Evolutionary conservation across 345 rosid species (phyloP), one percentile per base, ranked within the genome.

Genomic region (Eucalyptus coolabah): DNA sequence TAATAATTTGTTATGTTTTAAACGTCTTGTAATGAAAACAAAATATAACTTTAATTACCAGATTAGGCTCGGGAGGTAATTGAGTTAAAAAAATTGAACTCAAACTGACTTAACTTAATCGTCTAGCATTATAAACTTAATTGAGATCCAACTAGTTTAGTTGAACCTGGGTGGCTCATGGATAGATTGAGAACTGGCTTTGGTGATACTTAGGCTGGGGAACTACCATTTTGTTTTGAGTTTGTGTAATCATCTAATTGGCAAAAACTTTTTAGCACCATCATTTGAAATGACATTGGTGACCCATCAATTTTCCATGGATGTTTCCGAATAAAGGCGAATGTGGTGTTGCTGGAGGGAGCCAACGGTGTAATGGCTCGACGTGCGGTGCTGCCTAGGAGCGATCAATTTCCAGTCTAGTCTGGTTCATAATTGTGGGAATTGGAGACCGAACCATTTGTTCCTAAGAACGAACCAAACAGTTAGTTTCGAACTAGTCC

Each of bases 331-430:
- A 82, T 92, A 44, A 90, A 98, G 99, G 99, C 92, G 54, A 97
- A 93, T 91, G 95, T 95, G 12, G 99, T 98, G 59, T 88, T 95
- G 60, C 92, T 83, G 69, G 95, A 94, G 91, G 99, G 99, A 92
- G 99, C 99, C 86, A 98, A 98, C 80, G 96, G 96, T 37, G 98
- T 96, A 88, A 98, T 97, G 99, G 92, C 95, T 91, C 99, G 99
- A 24, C 99, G 98, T 90, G 97, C 99, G 3, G 53, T 50, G 53
- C 53, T 16, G 53, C 1, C 53, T 50, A 50, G 53, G 53, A 16
- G 53, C 6, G 18, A 50, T 50, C 18, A 15, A 50, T 50, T 50
- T 50, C 53, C 2, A 19, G 0, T 50, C 8, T 16, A 16, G 53
- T 2, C 8, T 0, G 0, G 19, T 50, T 50, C 53, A 16, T 15